Conservation (phyloP, 108 stramenopile species). For the Halocafeteria seosinensis region DNA sequence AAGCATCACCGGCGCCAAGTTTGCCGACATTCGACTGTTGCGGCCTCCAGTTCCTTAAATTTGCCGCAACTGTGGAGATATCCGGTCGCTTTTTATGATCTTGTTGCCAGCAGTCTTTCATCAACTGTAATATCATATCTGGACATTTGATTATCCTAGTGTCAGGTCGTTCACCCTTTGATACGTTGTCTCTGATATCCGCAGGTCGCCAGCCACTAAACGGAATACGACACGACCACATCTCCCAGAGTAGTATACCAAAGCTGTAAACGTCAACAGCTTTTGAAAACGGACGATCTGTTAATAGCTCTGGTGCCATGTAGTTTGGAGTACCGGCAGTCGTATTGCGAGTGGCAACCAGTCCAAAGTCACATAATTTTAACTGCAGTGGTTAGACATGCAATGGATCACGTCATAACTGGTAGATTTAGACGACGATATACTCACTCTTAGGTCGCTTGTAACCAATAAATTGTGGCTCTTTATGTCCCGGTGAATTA, state of each 20-base stretch:
- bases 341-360: slow-evolving; percentile 3
- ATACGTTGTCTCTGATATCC: slow-evolving; percentile 19
- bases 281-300: slow-evolving; percentile 16
- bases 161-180: slow-evolving; percentile 13
- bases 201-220: neutral
- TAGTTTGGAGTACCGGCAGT: slow-evolving; percentile 30
- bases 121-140: too few species aligned
- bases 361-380: slow-evolving; percentile 35
- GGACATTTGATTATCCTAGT: slow-evolving; percentile 1
- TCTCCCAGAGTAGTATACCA: slow-evolving; percentile 39
- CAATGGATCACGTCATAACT: too few species aligned
- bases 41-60: slow-evolving; percentile 4
- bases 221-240: slow-evolving; percentile 23
- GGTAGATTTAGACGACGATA: too few species aligned
- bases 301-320: slow-evolving; percentile 31
- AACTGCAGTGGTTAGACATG: too few species aligned
- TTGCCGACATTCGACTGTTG: neutral
- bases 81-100: slow-evolving; percentile 27
- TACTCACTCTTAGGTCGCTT: slow-evolving; percentile 8
- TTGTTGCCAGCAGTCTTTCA: slow-evolving; percentile 29
- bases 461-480: slow-evolving; percentile 88
- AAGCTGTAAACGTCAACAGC: slow-evolving; percentile 49
- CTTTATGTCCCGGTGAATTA: slow-evolving; percentile 93
- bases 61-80: slow-evolving; percentile 14
- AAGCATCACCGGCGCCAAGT: neutral